These are phyloP conservation scores for Kondoa subrosea DNA, from an alignment of 768 basidiomycete genomes.

Conservation along the genomic window DNA sequence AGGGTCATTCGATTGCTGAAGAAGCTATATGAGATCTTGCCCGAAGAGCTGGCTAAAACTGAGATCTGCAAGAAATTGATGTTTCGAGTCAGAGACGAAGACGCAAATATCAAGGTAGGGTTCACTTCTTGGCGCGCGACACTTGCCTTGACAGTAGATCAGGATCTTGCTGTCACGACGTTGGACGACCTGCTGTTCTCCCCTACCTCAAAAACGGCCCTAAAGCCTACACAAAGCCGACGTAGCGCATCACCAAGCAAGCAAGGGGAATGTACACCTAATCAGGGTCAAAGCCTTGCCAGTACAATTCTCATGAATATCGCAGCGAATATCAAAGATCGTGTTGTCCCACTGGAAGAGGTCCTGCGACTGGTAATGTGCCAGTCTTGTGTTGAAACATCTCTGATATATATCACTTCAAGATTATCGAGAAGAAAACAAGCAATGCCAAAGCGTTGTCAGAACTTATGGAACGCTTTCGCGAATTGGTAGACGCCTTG, in stretches of 20 bases:
- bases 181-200: constrained; percentile 80
- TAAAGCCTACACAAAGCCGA: background rate
- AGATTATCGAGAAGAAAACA: constrained; percentile 57
- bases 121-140: background rate
- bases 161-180: constrained; percentile 73
- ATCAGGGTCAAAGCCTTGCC: background rate
- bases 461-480: constrained; percentile 49
- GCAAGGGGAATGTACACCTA: background rate
- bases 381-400: background rate
- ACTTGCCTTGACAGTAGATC: background rate
- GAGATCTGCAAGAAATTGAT: constrained; percentile 73
- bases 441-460: constrained; percentile 38
- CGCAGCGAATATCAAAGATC: constrained; percentile 61
- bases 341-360: constrained; percentile 67
- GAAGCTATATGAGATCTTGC: constrained; percentile 53
- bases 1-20: constrained; percentile 88
- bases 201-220: background rate
- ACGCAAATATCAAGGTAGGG: constrained; percentile 64
- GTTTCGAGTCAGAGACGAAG: constrained; percentile 72
- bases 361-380: constrained; percentile 48
- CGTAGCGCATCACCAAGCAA: background rate
- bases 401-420: constrained; percentile 7
- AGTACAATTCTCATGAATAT: constrained; percentile 60
- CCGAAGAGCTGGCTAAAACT: constrained; percentile 44
- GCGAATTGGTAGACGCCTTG: constrained; percentile 63